phyloP scores from a whole-genome alignment of 2,329 filamentous ascomycete genomes.

The Fusarium acutatum region DNA sequence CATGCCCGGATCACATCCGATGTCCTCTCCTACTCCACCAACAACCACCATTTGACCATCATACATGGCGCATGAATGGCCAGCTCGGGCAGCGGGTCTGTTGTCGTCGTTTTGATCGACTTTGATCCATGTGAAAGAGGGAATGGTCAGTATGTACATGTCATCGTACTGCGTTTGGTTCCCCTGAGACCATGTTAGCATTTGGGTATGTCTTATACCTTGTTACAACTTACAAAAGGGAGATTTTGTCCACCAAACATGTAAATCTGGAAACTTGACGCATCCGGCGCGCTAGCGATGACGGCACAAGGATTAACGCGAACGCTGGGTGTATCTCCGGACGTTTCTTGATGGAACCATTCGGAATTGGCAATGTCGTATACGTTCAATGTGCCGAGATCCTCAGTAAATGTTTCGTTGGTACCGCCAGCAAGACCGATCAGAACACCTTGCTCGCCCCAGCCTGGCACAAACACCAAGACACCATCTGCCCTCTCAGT shows the following conservation, averaged over 20 bases:
- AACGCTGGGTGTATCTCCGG: slow-evolving; percentile 60
- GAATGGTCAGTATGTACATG: slow-evolving; percentile 68
- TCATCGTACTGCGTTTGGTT: slow-evolving; percentile 69
- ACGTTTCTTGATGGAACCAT: slow-evolving; percentile 68
- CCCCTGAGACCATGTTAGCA: slow-evolving; percentile 42
- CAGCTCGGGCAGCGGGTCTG: slow-evolving; percentile 57
- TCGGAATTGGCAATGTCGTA: slow-evolving; percentile 68
- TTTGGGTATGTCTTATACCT: not conserved
- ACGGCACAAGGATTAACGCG: slow-evolving; percentile 70
- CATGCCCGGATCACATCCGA: slow-evolving; percentile 64
- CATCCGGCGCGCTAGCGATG: slow-evolving; percentile 70
- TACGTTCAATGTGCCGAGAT: slow-evolving; percentile 68
- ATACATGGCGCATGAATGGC: slow-evolving; percentile 66
- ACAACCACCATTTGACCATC: slow-evolving; percentile 69
- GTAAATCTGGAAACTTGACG: slow-evolving; percentile 79
- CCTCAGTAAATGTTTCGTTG: slow-evolving; percentile 70
- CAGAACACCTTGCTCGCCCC: slow-evolving; percentile 74
- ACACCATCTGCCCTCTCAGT: slow-evolving; percentile 78
- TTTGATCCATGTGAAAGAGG: slow-evolving; percentile 71
- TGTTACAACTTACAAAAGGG: slow-evolving; percentile 58
- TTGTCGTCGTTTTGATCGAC: slow-evolving; percentile 61
- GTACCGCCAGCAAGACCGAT: slow-evolving; percentile 78
- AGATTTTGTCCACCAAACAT: slow-evolving; percentile 82
- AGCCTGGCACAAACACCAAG: slow-evolving; percentile 78
- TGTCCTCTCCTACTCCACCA: slow-evolving; percentile 63